Evolutionary conservation across 192 early-diverging fungal genomes (phyloP), one percentile per base, ranked within the genome.

Genomic region (Rhizophagus sp.): DNA sequence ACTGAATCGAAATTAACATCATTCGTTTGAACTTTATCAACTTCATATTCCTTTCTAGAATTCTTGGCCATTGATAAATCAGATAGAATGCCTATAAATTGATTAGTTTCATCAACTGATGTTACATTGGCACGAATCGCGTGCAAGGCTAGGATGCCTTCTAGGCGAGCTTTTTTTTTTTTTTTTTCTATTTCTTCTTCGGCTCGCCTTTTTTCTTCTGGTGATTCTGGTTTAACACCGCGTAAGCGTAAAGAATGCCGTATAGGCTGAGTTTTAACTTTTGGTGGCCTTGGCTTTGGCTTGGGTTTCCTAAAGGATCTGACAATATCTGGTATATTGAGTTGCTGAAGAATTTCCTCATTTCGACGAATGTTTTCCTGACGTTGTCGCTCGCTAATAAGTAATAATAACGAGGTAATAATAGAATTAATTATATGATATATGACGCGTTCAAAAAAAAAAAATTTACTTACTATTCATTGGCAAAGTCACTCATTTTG

Each of bases 341-440:
- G 77, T 52, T 79, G 57, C 13, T 52, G 25, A 79, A 87, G 84
- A 39, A 81, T 74, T 57, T 83, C 84, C 52, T 82, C 57, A 73
- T 87, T 87, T 24, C 74, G 70, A 44, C 82, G 52, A 62, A 87
- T 87, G 68, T 87, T 87, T 62, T 87, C 86, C 2, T 82, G 66
- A 17, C 86, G 80, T 68, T 82, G 70, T 15, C 66, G 62, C 74
- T 87, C 86, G 67, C 84, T 85, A 62, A 50, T 36, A 47, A n/a
- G 61, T 79, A 30, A 30, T 30, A 1, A 1, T 30, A 34, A 41
- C 12, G 4, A 15, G 11, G 63, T 13, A 30, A 30, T 30, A 66
- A 66, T 15, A 17, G 33, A 33, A n/a, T 63, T 24, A 10, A n/a
- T 62, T 15, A 33, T 30, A 4, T 39, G n/a, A n/a, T 70, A 70